Percentiles rank a stretch among this genome's conserved stretches.
Evolutionary conservation across 2,329 filamentous ascomycete species (phyloP).

Genomic region (Dactylellina cionopaga): DNA sequence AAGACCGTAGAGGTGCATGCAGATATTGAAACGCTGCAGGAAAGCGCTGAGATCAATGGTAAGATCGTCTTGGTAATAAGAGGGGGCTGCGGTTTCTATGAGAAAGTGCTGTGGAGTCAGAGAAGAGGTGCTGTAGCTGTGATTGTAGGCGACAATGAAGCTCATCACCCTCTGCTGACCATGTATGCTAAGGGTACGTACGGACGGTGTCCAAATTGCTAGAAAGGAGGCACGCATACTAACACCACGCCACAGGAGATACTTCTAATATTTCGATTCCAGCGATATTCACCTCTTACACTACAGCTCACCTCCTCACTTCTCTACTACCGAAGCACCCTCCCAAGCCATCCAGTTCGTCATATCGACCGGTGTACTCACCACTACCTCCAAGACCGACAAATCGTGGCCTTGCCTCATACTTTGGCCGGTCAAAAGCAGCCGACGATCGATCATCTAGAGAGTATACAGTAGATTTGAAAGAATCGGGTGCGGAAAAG

Average conservation of each 20-base stretch:
- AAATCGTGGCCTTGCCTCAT: conserved; percentile 12
- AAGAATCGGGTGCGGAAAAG: conserved; percentile 5
- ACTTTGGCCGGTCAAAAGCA: conserved; percentile 14
- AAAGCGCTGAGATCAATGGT: conserved; percentile 89
- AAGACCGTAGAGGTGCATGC: conserved; percentile 65
- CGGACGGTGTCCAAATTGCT: conserved; percentile 11
- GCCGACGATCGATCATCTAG: conserved; percentile 1
- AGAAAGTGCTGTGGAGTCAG: conserved; percentile 98
- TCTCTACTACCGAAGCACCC: conserved; percentile 67
- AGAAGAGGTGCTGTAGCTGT: conserved; percentile 86
- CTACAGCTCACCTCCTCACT: conserved; percentile 90
- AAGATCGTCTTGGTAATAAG: conserved; percentile 92
- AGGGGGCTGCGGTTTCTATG: conserved; percentile 93
- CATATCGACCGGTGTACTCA: conserved; percentile 16
- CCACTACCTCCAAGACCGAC: conserved; percentile 19
- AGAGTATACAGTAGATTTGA: not conserved
- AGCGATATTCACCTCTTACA: conserved; percentile 92
- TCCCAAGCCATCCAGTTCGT: conserved; percentile 22
- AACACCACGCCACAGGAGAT: conserved; percentile 69
- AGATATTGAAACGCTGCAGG: conserved; percentile 90
- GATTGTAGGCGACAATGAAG: conserved; percentile 92
- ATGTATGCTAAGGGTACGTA: conserved; percentile 82
- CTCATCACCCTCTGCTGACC: conserved; percentile 87
- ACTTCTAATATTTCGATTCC: conserved; percentile 95
- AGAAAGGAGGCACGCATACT: not conserved